Conservation (phyloP, 257 asterid genomes). For the Fraxinus anomala region DNA sequence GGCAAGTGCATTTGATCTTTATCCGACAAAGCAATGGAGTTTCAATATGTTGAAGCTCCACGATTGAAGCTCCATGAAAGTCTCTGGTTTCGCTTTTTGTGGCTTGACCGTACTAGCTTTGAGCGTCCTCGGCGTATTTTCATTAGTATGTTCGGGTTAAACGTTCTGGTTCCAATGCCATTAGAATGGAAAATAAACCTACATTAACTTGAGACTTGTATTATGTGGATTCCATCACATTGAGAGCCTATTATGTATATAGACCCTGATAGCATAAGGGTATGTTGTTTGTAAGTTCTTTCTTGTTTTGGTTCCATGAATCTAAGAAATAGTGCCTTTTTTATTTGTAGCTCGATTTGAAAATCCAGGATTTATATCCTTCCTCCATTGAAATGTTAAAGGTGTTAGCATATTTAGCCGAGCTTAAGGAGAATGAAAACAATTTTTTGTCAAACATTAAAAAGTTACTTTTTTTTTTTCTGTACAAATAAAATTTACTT, state of each 20-base stretch:
- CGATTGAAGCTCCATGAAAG: conserved; percentile 5
- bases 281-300: neutral
- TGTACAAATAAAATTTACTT: too few relatives aligned
- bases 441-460: too few relatives aligned
- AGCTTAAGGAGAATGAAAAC: too few relatives aligned
- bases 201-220: too few relatives aligned
- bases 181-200: neutral
- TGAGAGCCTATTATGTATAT: neutral
- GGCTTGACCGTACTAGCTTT: neutral
- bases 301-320: neutral
- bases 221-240: neutral
- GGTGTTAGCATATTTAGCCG: too few relatives aligned
- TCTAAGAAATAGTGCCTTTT: neutral
- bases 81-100: neutral
- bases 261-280: neutral
- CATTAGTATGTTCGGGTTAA: neutral
- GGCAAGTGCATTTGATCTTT: neutral
- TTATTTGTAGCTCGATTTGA: neutral
- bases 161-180: neutral
- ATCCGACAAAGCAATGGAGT: neutral
- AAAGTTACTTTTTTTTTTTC: too few relatives aligned
- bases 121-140: neutral
- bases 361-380: too few relatives aligned
- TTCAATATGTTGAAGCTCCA: conserved; percentile 4
- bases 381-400: too few relatives aligned